phyloP scores from a whole-genome alignment of 345 rosid genomes.

The Populus davidiana region DNA sequence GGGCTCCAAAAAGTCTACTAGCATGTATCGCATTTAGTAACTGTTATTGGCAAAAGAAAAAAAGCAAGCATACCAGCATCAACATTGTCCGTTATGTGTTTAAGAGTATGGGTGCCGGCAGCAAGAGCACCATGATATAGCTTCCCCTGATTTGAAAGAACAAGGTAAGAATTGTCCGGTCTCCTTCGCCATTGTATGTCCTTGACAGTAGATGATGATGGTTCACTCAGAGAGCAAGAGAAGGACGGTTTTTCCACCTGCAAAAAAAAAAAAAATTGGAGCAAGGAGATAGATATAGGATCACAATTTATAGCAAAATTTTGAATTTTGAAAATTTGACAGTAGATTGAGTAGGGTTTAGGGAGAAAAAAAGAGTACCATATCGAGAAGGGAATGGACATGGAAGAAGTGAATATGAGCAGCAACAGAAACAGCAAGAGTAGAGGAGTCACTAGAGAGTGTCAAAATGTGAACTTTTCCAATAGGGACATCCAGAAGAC shows the following conservation, averaged over 20 bases:
- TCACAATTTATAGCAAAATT: too few species aligned
- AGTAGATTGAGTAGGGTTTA: not conserved
- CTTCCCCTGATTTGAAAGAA: conserved; percentile 55
- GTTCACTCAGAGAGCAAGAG: conserved; percentile 47
- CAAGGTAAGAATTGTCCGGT: conserved; percentile 50
- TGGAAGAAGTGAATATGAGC: conserved; percentile 54
- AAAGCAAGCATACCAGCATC: conserved; percentile 61
- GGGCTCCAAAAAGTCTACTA: not conserved
- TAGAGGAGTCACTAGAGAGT: conserved; percentile 62
- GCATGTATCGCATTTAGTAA: not conserved
- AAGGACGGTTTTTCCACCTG: conserved; percentile 55
- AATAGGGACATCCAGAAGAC: conserved; percentile 59
- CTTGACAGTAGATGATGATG: conserved; percentile 52
- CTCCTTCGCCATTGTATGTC: conserved; percentile 70
- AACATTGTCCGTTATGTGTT: conserved; percentile 56
- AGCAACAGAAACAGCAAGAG: conserved; percentile 59
- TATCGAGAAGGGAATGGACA: conserved; percentile 54
- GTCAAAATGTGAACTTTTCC: conserved; percentile 52
- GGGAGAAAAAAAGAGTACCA: conserved; percentile 29
- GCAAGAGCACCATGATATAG: conserved; percentile 56
- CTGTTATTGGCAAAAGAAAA: not conserved
- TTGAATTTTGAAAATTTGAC: too few species aligned
- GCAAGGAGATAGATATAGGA: not conserved
- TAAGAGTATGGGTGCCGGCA: conserved; percentile 30
- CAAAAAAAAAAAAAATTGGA: not conserved